phyloP scores from a whole-genome alignment of 768 basidiomycete species.

The Mycena haematopus region DNA sequence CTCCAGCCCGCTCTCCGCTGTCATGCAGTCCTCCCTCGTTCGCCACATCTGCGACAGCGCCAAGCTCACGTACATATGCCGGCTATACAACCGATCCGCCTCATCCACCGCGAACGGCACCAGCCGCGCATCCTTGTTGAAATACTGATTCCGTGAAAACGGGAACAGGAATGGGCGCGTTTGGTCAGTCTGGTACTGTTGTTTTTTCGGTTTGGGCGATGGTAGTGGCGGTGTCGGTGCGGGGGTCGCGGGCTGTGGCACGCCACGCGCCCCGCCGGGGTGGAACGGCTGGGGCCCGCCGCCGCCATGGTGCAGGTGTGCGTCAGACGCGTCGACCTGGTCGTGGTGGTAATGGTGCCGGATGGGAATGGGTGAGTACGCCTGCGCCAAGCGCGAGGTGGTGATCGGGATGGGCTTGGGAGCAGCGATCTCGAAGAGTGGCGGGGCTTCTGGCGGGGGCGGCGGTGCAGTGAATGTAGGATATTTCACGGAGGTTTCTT shows the following conservation, averaged over 20 bases:
- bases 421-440: slow-evolving; percentile 38
- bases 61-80: slow-evolving; percentile 89
- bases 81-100: slow-evolving; percentile 88
- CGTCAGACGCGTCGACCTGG: slow-evolving; percentile 40
- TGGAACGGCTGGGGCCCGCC: slow-evolving; percentile 45
- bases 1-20: slow-evolving; percentile 90
- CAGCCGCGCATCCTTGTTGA: slow-evolving; percentile 64
- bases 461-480: slow-evolving; percentile 86
- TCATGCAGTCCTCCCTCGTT: slow-evolving; percentile 94
- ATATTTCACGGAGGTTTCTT: slow-evolving; percentile 94
- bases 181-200: slow-evolving; percentile 98
- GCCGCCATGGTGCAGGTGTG: slow-evolving; percentile 47
- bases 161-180: slow-evolving; percentile 93
- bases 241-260: slow-evolving; percentile 83
- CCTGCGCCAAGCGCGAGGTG: slow-evolving; percentile 80
- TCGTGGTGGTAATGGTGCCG: slow-evolving; percentile 95
- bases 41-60: slow-evolving; percentile 94
- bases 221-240: slow-evolving; percentile 86
- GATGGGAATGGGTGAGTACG: slow-evolving; percentile 91
- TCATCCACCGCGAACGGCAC: slow-evolving; percentile 97
- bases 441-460: slow-evolving; percentile 41
- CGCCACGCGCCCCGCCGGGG: slow-evolving; percentile 33
- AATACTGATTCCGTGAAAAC: slow-evolving; percentile 70
- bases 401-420: slow-evolving; percentile 43
- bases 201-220: slow-evolving; percentile 92